Conservation (phyloP, 345 rosid genomes). For the Microcos paniculata region DNA sequence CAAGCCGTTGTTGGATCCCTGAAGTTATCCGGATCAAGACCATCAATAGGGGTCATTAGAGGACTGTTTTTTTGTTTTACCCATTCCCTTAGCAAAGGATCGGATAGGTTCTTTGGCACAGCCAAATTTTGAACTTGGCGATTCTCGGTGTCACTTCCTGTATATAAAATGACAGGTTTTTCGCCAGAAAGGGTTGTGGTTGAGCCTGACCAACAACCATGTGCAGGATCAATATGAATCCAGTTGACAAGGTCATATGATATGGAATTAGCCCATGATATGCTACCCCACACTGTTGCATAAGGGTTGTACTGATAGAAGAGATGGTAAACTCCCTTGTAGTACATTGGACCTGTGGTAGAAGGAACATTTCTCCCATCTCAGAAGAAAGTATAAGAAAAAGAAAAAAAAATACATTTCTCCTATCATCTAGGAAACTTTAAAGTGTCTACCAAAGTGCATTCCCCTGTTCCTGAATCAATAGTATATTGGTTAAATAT, state of each 20-base stretch:
- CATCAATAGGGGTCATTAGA: constrained; percentile 28
- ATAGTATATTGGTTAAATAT: too few species aligned
- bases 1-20: constrained; percentile 64
- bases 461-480: background rate
- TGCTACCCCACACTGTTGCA: constrained; percentile 56
- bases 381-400: background rate
- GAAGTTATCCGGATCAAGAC: constrained; percentile 41
- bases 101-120: constrained; percentile 40
- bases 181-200: constrained; percentile 39
- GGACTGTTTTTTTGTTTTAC: constrained; percentile 45
- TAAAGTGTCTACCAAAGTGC: too few species aligned
- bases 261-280: constrained; percentile 62
- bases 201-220: constrained; percentile 64
- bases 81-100: constrained; percentile 51
- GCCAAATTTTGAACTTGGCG: constrained; percentile 49
- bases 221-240: constrained; percentile 40
- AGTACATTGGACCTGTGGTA: constrained; percentile 45
- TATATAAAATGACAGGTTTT: constrained; percentile 49
- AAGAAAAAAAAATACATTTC: too few species aligned
- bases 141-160: constrained; percentile 36
- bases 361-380: background rate
- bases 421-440: background rate
- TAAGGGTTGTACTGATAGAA: constrained; percentile 64
- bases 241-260: constrained; percentile 60
- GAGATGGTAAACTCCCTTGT: constrained; percentile 58